phyloP scores from a whole-genome alignment of 2,329 filamentous ascomycete genomes.

The Hymenotorrendiella dingleyae region DNA sequence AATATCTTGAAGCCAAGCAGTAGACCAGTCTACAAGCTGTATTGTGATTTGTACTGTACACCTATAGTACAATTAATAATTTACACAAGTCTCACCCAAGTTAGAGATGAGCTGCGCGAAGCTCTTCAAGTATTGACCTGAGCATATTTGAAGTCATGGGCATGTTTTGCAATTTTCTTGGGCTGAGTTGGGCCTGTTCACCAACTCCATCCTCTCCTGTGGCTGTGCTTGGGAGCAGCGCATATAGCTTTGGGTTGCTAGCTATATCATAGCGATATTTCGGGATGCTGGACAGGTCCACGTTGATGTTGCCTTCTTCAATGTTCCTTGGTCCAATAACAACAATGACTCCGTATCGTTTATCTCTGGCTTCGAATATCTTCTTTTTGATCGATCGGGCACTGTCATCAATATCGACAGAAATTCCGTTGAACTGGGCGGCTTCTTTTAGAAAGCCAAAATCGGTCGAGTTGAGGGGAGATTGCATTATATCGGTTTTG shows the following conservation, averaged over 20 bases:
- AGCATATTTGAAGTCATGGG: slow-evolving; percentile 11
- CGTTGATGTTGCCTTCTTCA: slow-evolving; percentile 48
- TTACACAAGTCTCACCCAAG: not conserved
- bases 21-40: too few species aligned
- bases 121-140: slow-evolving; percentile 11
- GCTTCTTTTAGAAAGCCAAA: too few species aligned
- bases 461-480: slow-evolving; percentile 25
- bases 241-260: slow-evolving; percentile 3
- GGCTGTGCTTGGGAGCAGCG: too few species aligned
- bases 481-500: slow-evolving; percentile 24
- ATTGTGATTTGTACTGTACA: slow-evolving; percentile 7
- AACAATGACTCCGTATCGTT: slow-evolving; percentile 68
- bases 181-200: not conserved
- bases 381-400: slow-evolving; percentile 61
- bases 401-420: slow-evolving; percentile 65
- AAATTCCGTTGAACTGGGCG: slow-evolving; percentile 32
- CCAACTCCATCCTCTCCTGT: too few species aligned
- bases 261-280: slow-evolving; percentile 10
- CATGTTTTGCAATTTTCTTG: slow-evolving; percentile 14
- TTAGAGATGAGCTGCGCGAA: slow-evolving; percentile 10
- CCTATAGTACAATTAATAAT: slow-evolving; percentile 5
- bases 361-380: slow-evolving; percentile 62
- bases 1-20: too few species aligned
- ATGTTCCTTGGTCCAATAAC: slow-evolving; percentile 66
- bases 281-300: slow-evolving; percentile 36